These are phyloP conservation scores for Polyporus tsugae DNA, from an alignment of 1,284 basidiomycete genomes.

Conservation along the genomic window DNA sequence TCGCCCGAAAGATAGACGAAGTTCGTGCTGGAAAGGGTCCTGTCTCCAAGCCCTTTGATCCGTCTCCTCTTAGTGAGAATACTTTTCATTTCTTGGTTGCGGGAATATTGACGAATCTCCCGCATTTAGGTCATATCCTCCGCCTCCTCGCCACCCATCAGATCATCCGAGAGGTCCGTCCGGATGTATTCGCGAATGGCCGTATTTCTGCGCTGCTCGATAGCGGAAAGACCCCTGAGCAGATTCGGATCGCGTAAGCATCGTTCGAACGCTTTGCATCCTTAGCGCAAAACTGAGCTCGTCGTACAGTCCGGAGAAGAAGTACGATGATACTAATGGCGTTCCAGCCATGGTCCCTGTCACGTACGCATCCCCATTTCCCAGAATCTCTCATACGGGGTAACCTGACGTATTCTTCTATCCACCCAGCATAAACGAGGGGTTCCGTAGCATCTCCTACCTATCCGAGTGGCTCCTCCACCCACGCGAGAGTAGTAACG, in stretches of 20 bases:
- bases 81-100: neutral
- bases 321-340: constrained; percentile 68
- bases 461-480: neutral
- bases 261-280: neutral
- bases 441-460: neutral
- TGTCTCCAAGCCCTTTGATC: constrained; percentile 28
- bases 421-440: neutral
- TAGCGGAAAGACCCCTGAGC: constrained; percentile 36
- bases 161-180: constrained; percentile 38
- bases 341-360: constrained; percentile 70
- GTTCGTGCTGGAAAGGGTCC: constrained; percentile 34
- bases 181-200: constrained; percentile 43
- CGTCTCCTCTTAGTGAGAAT: neutral
- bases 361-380: constrained; percentile 50
- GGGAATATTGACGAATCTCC: neutral
- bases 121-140: constrained; percentile 36
- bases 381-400: neutral
- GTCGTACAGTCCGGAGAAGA: constrained; percentile 55
- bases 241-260: constrained; percentile 39
- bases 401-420: neutral
- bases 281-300: neutral
- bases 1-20: constrained; percentile 45
- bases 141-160: constrained; percentile 41
- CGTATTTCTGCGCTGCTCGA: constrained; percentile 40
- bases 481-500: neutral